Base-by-base conservation (phyloP, 2,329 filamentous ascomycete genomes). In the Plenodomus tracheiphilus region DNA sequence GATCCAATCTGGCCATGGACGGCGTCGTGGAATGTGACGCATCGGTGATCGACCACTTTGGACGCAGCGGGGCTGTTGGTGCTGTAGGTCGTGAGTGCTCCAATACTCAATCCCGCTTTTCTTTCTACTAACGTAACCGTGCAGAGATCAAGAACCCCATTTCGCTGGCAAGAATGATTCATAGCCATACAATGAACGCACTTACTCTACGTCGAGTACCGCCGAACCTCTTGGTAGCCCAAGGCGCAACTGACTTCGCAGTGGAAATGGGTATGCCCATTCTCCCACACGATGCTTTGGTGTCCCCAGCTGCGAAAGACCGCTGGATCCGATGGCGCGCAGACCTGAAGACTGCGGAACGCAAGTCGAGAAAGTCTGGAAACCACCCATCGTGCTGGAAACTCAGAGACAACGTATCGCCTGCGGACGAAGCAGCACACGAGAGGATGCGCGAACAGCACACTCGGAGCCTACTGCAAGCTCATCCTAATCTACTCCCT, bases 1-100 rank as follows among this genome's bases (percentile, higher is more conserved):
- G 95, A 39, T 99, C 94, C 74, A 99, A 99, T 64, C 78, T 99
- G 19, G 87, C 90, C 38, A 89, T 96, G 54, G 88, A 97, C 60
- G 94, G 94, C 1, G 83, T 85, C 1, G 94, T 97, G 11, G 94
- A 99, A 71, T 95, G 92, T 61, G 94, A 99, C 77, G 94, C 94
- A 46, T 92, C 91, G 0, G 83, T 99, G 45, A 88, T 99, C 35
- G 92, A 99, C 65, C 89, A 97, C 69, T 78, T 87, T 42, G 94
- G 95, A 36, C 85, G 91, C 56, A 97, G 93, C 70, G 94, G 94
- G 59, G 94, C 91, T 36, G 95, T 91, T 58, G 95, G 94, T 58
- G 93, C 94, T 37, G 90, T 94, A 37, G 83, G 90, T 53, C 88
- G 93, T 97, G 77, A 71, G 90, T 81, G 1, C 15, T 16, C 11